A percentile compares a stretch with the other conserved stretches of the same genome.
These are phyloP conservation scores for Mucor lusitanicus DNA, from an alignment of 371 early-diverging fungal species.

Conservation along the genomic window DNA sequence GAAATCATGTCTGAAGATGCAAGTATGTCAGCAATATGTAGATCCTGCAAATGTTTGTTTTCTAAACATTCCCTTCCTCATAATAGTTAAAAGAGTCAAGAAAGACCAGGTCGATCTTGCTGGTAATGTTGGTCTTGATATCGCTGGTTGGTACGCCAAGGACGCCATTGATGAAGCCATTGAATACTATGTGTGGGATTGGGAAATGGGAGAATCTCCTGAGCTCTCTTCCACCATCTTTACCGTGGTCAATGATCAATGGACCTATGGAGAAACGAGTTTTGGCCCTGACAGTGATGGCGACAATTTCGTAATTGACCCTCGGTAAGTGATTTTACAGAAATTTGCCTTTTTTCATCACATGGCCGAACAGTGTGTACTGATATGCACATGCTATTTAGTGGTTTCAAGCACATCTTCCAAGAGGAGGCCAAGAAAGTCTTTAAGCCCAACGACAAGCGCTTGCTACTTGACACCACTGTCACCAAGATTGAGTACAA, in stretches of 20 bases:
- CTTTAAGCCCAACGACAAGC: constrained; percentile 29
- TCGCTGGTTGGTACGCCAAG: constrained; percentile 41
- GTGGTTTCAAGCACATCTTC: constrained; percentile 49
- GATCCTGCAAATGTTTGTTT: not conserved
- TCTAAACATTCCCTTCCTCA: not conserved
- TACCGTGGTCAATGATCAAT: constrained; percentile 31
- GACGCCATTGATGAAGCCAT: constrained; percentile 37
- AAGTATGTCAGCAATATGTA: constrained; percentile 15
- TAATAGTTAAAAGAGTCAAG: constrained; percentile 31
- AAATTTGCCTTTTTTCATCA: not conserved
- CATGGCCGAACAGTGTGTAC: not conserved
- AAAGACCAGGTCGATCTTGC: constrained; percentile 41
- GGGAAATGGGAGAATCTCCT: constrained; percentile 45
- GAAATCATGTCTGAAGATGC: constrained; percentile 28
- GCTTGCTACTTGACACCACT: constrained; percentile 33
- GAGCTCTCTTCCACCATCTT: constrained; percentile 36
- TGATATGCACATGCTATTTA: constrained; percentile 2
- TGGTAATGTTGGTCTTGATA: constrained; percentile 32
- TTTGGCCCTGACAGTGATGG: constrained; percentile 49
- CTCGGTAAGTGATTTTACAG: constrained; percentile 24
- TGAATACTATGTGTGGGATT: constrained; percentile 49
- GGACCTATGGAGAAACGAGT: constrained; percentile 17
- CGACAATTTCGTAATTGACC: constrained; percentile 41
- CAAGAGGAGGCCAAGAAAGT: constrained; percentile 33
- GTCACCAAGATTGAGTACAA: constrained; percentile 38